Conservation (phyloP, 2,329 filamentous ascomycete species). For the Torrubiellomyces zombiae region DNA sequence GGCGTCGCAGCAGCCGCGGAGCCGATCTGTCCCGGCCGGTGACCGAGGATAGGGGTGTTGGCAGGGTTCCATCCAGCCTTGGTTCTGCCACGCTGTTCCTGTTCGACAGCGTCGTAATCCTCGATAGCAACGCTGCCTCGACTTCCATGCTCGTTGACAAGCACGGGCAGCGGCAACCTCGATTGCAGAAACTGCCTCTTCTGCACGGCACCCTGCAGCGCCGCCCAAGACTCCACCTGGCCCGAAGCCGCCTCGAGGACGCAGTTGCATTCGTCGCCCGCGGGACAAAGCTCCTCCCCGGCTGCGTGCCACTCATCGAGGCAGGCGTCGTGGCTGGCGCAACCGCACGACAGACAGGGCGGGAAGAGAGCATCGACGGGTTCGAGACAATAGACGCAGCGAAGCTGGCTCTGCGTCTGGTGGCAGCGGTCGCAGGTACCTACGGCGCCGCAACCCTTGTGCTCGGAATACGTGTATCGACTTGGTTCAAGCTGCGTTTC, state of each 20-base stretch:
- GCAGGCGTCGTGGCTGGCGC: conserved; percentile 42
- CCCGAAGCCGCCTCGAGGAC: conserved; percentile 37
- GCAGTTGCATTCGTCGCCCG: conserved; percentile 49
- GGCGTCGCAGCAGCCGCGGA: conserved; percentile 6
- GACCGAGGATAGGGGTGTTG: too few relatives aligned
- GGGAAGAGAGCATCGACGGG: conserved; percentile 42
- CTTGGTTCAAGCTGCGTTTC: conserved; percentile 45
- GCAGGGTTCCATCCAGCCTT: conserved; percentile 13
- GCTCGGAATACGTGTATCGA: conserved; percentile 25
- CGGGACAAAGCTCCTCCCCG: conserved; percentile 40
- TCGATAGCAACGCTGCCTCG: too few relatives aligned
- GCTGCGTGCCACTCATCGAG: conserved; percentile 41
- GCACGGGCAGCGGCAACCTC: conserved; percentile 8
- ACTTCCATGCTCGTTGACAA: too few relatives aligned
- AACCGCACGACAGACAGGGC: conserved; percentile 46
- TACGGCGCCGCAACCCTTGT: conserved; percentile 27
- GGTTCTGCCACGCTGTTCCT: conserved; percentile 9
- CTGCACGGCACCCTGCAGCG: conserved; percentile 21
- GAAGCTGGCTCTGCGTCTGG: conserved; percentile 36
- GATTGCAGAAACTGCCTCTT: conserved; percentile 10
- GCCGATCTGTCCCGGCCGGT: too few relatives aligned
- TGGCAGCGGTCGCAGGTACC: conserved; percentile 36
- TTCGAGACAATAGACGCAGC: conserved; percentile 46
- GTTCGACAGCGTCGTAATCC: too few relatives aligned
- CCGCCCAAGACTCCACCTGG: conserved; percentile 44